Percentiles rank a stretch among this genome's conserved stretches.
These are phyloP conservation scores for Chionographis japonica DNA, from an alignment of 106 monocot species.

Conservation along the genomic window DNA sequence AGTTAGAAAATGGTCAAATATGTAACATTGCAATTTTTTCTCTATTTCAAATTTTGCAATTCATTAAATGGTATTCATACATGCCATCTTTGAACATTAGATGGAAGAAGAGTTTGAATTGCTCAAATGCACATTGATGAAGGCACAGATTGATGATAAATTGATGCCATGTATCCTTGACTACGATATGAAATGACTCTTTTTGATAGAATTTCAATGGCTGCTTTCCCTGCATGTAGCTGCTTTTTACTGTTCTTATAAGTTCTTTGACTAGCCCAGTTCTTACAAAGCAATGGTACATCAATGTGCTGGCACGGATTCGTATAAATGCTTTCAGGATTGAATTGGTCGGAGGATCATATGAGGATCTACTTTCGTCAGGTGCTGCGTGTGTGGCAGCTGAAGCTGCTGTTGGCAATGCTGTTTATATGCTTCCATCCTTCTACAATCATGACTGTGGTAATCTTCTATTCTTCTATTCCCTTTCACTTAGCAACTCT, in stretches of 20 bases:
- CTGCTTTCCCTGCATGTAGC: background rate
- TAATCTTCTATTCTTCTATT: constrained; percentile 17
- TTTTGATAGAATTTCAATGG: too few species aligned
- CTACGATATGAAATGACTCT: background rate
- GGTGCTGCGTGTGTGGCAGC: constrained; percentile 52
- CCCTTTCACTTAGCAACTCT: background rate
- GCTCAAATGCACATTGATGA: constrained; percentile 43
- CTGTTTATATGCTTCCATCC: constrained; percentile 93
- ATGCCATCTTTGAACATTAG: constrained; percentile 25
- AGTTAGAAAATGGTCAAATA: background rate
- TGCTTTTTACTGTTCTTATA: constrained; percentile 8
- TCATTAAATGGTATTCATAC: background rate
- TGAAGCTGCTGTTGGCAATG: constrained; percentile 82
- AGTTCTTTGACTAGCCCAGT: constrained; percentile 56
- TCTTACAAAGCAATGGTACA: constrained; percentile 83
- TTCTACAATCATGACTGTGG: constrained; percentile 98
- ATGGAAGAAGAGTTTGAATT: constrained; percentile 77
- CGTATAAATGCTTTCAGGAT: constrained; percentile 86
- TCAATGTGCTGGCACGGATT: constrained; percentile 70
- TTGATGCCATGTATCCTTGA: constrained; percentile 75
- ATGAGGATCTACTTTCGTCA: constrained; percentile 63
- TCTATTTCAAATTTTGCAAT: too few species aligned
- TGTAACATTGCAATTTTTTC: too few species aligned
- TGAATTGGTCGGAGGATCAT: constrained; percentile 57
- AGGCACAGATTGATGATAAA: constrained; percentile 48